Conservation (phyloP, 2,329 filamentous ascomycete species). For the Penicillium sp. region DNA sequence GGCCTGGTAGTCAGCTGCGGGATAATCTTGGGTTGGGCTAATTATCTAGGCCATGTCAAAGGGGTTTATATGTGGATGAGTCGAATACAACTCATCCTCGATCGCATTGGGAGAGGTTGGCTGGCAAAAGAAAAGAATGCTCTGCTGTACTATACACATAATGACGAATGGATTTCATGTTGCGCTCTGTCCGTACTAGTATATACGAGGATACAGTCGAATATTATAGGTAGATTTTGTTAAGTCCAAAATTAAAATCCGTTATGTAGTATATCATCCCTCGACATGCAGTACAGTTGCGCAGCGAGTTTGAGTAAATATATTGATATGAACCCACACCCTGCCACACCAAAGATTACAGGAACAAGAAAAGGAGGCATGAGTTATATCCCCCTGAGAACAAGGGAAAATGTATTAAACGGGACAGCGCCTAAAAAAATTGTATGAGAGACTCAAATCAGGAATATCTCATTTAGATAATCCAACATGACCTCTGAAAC, state of each 20-base stretch:
- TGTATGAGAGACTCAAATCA: not conserved
- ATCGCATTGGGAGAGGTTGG: not conserved
- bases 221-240: not conserved
- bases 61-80: not conserved
- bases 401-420: not conserved
- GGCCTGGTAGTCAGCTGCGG: slow-evolving; percentile 31
- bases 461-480: not conserved
- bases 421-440: not conserved
- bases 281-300: not conserved
- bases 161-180: slow-evolving; percentile 19
- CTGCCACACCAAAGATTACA: not conserved
- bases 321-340: not conserved
- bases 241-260: no score
- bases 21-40: slow-evolving; percentile 32
- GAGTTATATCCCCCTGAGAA: not conserved
- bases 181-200: not conserved
- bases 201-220: not conserved
- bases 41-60: not conserved
- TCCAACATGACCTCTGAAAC: not conserved
- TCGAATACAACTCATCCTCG: not conserved
- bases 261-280: not conserved
- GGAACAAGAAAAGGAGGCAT: not conserved
- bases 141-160: slow-evolving; percentile 22
- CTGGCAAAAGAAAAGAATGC: not conserved
- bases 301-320: not conserved